Evolutionary conservation across 371 early-diverging fungal genomes (phyloP).

Genomic region (Lichtheimia ornata): DNA sequence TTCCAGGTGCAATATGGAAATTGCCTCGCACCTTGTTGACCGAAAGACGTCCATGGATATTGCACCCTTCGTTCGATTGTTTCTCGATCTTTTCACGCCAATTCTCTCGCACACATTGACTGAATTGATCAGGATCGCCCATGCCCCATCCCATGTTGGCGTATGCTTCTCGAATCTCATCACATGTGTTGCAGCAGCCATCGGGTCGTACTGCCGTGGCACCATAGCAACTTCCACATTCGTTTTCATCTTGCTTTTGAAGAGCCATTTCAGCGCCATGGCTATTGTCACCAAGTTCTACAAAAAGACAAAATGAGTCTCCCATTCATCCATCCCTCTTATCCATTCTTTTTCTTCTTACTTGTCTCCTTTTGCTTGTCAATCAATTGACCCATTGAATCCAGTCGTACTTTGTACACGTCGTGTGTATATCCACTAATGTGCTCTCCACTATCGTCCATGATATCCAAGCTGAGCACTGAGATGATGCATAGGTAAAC

Average conservation of each 20-base stretch:
- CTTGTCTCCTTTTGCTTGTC: conserved; percentile 54
- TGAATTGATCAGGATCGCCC: conserved; percentile 68
- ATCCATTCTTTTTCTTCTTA: conserved; percentile 21
- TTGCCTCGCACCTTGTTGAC: conserved; percentile 94
- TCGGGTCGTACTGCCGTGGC: conserved; percentile 58
- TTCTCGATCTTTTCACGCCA: conserved; percentile 75
- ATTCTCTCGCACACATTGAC: conserved; percentile 92
- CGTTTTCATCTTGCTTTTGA: conserved; percentile 44
- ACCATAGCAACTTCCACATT: conserved; percentile 94
- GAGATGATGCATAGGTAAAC: too few species aligned
- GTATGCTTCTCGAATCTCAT: conserved; percentile 89
- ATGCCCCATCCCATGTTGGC: conserved; percentile 81
- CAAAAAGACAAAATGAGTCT: neutral
- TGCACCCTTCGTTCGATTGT: conserved; percentile 80
- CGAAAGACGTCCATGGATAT: conserved; percentile 72
- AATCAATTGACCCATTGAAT: conserved; percentile 67
- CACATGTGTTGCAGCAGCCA: conserved; percentile 96
- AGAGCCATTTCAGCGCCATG: conserved; percentile 40
- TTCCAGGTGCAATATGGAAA: conserved; percentile 93
- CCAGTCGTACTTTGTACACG: conserved; percentile 80
- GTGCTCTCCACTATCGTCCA: conserved; percentile 93
- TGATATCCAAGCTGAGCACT: conserved; percentile 90
- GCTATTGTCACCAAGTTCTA: conserved; percentile 52
- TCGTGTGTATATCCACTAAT: conserved; percentile 80
- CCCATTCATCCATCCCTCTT: neutral